These are phyloP conservation scores for Auriscalpium microsporum DNA, from an alignment of 768 basidiomycete species.

Conservation along the genomic window DNA sequence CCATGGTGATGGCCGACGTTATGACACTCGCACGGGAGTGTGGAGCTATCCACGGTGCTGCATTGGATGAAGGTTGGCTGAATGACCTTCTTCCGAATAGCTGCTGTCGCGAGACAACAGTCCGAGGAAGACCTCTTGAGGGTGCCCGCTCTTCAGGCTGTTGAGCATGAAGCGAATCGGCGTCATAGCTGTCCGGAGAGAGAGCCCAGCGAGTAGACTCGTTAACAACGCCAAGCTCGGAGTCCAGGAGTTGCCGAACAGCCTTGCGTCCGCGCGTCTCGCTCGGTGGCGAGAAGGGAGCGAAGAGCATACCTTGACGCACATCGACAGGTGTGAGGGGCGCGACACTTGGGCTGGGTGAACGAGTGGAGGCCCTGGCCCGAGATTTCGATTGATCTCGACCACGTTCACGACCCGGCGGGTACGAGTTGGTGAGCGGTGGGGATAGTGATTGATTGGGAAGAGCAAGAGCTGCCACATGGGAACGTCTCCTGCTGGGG, in stretches of 20 bases:
- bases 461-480: not conserved
- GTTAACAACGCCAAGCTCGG: not conserved
- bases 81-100: slow-evolving; percentile 4
- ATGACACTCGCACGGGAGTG: slow-evolving; percentile 10
- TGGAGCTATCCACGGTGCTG: slow-evolving; percentile 7
- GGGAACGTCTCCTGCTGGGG: too few relatives aligned
- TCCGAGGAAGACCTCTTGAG: not conserved
- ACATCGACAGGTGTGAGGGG: slow-evolving; percentile 35
- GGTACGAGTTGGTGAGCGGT: slow-evolving; percentile 11
- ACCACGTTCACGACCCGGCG: slow-evolving; percentile 17
- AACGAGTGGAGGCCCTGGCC: slow-evolving; percentile 29
- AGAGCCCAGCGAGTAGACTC: not conserved
- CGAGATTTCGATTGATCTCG: slow-evolving; percentile 24
- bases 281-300: not conserved
- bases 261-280: slow-evolving; percentile 7
- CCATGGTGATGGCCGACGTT: slow-evolving; percentile 7
- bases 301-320: not conserved
- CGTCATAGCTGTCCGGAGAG: not conserved
- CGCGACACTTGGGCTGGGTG: slow-evolving; percentile 39
- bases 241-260: not conserved
- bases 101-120: not conserved
- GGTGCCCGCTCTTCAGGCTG: not conserved
- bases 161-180: not conserved
- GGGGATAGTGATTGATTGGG: not conserved
- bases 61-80: slow-evolving; percentile 10